Evolutionary conservation across 2,329 filamentous ascomycete species (phyloP).

Genomic region (Colletotrichum sp.): DNA sequence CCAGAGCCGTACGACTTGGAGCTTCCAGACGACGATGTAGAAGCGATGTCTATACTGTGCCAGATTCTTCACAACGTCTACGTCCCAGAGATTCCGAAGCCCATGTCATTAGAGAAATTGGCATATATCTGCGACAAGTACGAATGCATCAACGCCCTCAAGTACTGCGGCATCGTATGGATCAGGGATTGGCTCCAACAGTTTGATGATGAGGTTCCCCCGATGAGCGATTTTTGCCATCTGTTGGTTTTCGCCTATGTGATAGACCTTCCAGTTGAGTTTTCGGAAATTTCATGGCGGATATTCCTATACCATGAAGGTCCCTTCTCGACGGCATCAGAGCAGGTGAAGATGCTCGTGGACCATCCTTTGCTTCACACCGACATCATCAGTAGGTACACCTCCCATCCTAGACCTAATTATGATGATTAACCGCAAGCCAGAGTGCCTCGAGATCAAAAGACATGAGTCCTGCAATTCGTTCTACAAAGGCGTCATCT

Average conservation of each 20-base stretch:
- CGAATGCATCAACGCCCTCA: conserved; percentile 12
- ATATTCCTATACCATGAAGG: conserved; percentile 21
- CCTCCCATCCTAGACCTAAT: background rate
- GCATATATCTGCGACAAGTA: conserved; percentile 32
- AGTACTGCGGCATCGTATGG: conserved; percentile 22
- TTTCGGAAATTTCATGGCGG: conserved; percentile 20
- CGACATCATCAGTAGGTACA: conserved; percentile 13
- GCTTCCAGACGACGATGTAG: conserved; percentile 32
- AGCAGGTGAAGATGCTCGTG: conserved; percentile 5
- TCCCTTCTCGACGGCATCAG: conserved; percentile 7
- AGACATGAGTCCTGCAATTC: conserved; percentile 17
- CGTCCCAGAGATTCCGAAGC: conserved; percentile 27
- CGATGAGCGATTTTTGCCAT: conserved; percentile 20
- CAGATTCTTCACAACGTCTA: conserved; percentile 32
- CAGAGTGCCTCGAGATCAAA: conserved; percentile 13
- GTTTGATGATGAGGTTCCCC: conserved; percentile 7
- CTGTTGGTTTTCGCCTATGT: conserved; percentile 23
- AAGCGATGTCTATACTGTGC: conserved; percentile 33
- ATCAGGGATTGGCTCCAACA: conserved; percentile 19
- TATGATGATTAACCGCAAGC: background rate
- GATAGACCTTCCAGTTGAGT: conserved; percentile 15
- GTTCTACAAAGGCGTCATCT: conserved; percentile 16
- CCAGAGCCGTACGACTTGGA: background rate
- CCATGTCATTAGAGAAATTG: conserved; percentile 28
- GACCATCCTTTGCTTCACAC: conserved; percentile 21